Evolutionary conservation across 2,329 filamentous ascomycete genomes (phyloP).

Genomic region (Lachnellula occidentalis): DNA sequence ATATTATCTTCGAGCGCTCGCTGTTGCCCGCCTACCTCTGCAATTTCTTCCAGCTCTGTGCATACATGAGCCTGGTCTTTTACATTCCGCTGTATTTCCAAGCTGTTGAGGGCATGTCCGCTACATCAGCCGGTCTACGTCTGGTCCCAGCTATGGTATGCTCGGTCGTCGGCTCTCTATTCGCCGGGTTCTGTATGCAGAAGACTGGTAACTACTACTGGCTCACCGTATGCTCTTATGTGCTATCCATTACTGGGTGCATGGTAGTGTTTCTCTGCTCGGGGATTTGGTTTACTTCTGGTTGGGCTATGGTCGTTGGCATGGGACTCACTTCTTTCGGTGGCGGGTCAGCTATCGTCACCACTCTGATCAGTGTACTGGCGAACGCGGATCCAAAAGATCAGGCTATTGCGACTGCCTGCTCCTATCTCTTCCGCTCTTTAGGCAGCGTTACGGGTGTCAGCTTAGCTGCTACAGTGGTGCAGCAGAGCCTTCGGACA

Average conservation of each 20-base stretch:
- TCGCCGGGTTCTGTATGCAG: conserved; percentile 62
- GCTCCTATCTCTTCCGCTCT: conserved; percentile 75
- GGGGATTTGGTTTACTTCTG: conserved; percentile 45
- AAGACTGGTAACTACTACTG: conserved; percentile 66
- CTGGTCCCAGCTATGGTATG: conserved; percentile 61
- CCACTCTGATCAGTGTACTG: conserved; percentile 65
- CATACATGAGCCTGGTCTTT: conserved; percentile 44
- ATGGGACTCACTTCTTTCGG: conserved; percentile 46
- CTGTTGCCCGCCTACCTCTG: conserved; percentile 63
- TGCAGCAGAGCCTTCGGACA: conserved; percentile 61
- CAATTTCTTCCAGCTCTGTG: conserved; percentile 67
- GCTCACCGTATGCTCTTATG: conserved; percentile 56
- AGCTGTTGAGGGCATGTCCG: conserved; percentile 58
- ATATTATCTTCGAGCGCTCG: conserved; percentile 62
- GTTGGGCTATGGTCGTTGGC: conserved; percentile 49
- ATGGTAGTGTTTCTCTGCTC: conserved; percentile 51
- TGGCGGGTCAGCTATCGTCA: conserved; percentile 60
- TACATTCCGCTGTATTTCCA: conserved; percentile 77
- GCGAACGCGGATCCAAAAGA: conserved; percentile 63
- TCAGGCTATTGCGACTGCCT: conserved; percentile 70
- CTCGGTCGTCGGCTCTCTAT: conserved; percentile 59
- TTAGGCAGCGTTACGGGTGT: conserved; percentile 67
- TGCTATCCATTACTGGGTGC: conserved; percentile 47
- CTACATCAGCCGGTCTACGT: conserved; percentile 57
- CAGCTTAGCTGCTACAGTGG: conserved; percentile 58